Conservation (phyloP, 345 rosid genomes). For the Brassica carinata region DNA sequence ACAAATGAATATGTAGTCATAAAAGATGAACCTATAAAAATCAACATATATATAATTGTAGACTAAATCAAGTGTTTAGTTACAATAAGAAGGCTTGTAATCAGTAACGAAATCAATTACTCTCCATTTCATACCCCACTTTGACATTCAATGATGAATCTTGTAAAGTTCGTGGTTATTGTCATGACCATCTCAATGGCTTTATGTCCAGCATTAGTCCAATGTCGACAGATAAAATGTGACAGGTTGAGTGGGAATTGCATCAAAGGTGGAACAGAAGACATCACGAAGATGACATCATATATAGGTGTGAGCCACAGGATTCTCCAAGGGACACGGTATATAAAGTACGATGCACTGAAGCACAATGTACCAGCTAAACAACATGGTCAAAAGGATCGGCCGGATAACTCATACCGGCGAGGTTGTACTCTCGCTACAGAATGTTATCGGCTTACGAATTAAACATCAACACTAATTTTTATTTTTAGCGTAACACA, state of each 20-base stretch:
- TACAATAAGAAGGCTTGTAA: background rate
- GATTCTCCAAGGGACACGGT: conserved; percentile 13
- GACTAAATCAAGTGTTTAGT: background rate
- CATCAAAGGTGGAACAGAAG: background rate
- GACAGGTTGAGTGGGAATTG: background rate
- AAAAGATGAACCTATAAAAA: background rate
- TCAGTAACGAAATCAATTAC: background rate
- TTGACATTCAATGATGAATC: background rate
- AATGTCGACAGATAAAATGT: background rate
- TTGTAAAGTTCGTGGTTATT: background rate
- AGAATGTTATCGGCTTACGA: conserved; percentile 37
- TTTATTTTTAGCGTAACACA: background rate
- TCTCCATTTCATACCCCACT: background rate
- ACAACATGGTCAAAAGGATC: conserved; percentile 19
- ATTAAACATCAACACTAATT: background rate
- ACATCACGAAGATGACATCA: background rate
- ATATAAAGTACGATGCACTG: conserved; percentile 46
- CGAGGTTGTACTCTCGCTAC: conserved; percentile 43
- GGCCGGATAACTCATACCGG: conserved; percentile 41
- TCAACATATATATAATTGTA: background rate
- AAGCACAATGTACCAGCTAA: conserved; percentile 29
- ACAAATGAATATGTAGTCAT: background rate
- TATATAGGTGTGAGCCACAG: background rate
- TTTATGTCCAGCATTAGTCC: background rate
- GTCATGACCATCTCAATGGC: background rate